These are phyloP conservation scores for Apiotrichum mycotoxinovorans DNA, from an alignment of 1,284 basidiomycete genomes.

Conservation along the genomic window DNA sequence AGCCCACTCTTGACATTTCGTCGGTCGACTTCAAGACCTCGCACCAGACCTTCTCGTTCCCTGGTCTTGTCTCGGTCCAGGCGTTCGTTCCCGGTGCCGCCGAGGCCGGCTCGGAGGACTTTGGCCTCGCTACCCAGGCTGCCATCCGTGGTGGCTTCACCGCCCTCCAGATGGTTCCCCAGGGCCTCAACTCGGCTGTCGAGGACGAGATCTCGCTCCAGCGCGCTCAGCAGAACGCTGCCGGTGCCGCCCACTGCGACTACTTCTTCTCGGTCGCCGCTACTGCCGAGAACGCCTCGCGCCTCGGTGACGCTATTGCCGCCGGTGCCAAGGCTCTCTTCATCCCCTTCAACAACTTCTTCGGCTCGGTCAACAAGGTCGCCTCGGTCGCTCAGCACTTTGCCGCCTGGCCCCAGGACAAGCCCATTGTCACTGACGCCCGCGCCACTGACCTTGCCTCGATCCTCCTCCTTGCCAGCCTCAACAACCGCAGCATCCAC, in stretches of 20 bases:
- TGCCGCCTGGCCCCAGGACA: slow-evolving; percentile 83
- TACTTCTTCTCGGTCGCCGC: slow-evolving; percentile 79
- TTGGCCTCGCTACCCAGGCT: slow-evolving; percentile 68
- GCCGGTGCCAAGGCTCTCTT: slow-evolving; percentile 79
- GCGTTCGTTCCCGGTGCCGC: slow-evolving; percentile 76
- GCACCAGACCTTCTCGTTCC: slow-evolving; percentile 84
- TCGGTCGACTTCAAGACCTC: slow-evolving; percentile 93
- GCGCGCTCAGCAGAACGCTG: slow-evolving; percentile 62
- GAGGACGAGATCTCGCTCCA: slow-evolving; percentile 68
- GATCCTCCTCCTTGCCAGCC: slow-evolving; percentile 83
- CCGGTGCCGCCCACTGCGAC: slow-evolving; percentile 71
- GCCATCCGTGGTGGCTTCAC: slow-evolving; percentile 85
- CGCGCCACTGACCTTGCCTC: slow-evolving; percentile 89
- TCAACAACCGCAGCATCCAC: slow-evolving; percentile 86
- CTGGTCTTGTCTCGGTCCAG: slow-evolving; percentile 84
- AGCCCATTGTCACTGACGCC: slow-evolving; percentile 91
- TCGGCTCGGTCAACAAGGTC: slow-evolving; percentile 56
- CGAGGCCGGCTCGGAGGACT: slow-evolving; percentile 60
- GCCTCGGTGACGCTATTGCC: slow-evolving; percentile 66
- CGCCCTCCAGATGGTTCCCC: slow-evolving; percentile 70
- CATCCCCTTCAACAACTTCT: slow-evolving; percentile 67
- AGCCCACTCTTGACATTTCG: slow-evolving; percentile 78
- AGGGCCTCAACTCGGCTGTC: slow-evolving; percentile 62
- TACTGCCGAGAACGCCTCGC: slow-evolving; percentile 62
- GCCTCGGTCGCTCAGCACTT: slow-evolving; percentile 77